Base-by-base conservation (phyloP, 2,329 filamentous ascomycete genomes). In the Hypomyces perniciosus region DNA sequence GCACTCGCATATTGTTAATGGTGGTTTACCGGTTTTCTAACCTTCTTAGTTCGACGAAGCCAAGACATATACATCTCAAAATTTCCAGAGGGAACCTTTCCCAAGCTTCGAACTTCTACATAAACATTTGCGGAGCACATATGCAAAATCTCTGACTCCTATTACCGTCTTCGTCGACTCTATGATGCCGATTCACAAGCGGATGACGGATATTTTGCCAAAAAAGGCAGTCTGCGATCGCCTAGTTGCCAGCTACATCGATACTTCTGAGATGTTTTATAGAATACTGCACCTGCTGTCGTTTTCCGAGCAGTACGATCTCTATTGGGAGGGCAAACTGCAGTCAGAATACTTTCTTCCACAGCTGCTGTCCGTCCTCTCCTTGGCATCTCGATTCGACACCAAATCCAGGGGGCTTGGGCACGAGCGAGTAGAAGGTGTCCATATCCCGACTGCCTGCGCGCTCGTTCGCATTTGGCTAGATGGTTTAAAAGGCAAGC, bases 141-240 rank as follows among this genome's bases (percentile, higher is more conserved):
- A 75, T 57, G 66, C 66, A 48, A 72, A 73, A 56, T 70, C 69
- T 0, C 63, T 78, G 38, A 64, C 72, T 5, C 77, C 78, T 1
- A 79, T 81, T 41, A 69, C 75, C 3, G 77, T 81, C 31, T 81
- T 75, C 57, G 77, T 80, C 29, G 76, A 81, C 57, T 80, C 77
- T n/a, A 76, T 80, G 67, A 76, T 78, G 60, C 77, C 78, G 0
- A 70, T 81, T 2, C 73, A 74, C 51, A 79, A 79, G 61, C 75
- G 78, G 43, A 81, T 81, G 78, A 72, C 70, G 30, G 77, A 81
- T 51, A 78, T 81, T 10, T 58, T 81, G 13, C 78, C 78, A 1
- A 73, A 70, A 31, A 76, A 72, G 58, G 52, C 65, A 1, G 71
- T 77, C 7, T 81, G 78, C 62, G 77, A 80, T 56, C 69, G 72